A percentile compares a stretch with the other conserved stretches of the same genome.
These are phyloP conservation scores for Bretziella fagacearum DNA, from an alignment of 2,329 filamentous ascomycete genomes.

Conservation along the genomic window DNA sequence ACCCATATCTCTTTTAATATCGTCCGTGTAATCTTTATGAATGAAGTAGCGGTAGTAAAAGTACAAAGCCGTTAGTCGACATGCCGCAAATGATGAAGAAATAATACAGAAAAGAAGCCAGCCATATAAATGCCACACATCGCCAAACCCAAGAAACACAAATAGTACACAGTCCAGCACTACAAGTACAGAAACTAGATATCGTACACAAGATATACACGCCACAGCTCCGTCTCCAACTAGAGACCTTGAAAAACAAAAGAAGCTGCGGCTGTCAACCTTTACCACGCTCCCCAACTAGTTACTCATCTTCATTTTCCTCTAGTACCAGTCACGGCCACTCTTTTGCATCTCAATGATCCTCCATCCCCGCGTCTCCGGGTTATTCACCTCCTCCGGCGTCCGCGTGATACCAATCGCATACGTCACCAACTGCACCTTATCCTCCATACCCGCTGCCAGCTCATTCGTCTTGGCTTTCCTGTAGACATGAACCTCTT, in stretches of 20 bases:
- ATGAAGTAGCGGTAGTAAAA: too few relatives aligned
- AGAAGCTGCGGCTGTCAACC: not conserved
- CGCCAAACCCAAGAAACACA: not conserved
- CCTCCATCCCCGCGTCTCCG: conserved; percentile 91
- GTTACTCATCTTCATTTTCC: not conserved
- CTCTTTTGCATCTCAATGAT: conserved; percentile 98
- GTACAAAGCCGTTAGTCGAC: too few relatives aligned
- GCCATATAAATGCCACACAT: not conserved
- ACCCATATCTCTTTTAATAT: too few relatives aligned
- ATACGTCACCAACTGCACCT: conserved; percentile 94
- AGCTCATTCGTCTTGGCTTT: conserved; percentile 81
- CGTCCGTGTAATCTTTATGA: too few relatives aligned
- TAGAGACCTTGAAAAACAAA: too few relatives aligned
- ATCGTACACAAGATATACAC: conserved; percentile 13
- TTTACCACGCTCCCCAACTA: not conserved
- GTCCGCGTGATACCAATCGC: conserved; percentile 90
- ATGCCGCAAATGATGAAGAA: too few relatives aligned
- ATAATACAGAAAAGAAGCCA: not conserved
- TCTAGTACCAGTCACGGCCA: conserved; percentile 63
- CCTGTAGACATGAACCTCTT: conserved; percentile 93
- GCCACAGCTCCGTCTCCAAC: not conserved
- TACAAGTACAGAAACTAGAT: conserved; percentile 10
- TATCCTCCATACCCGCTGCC: conserved; percentile 95
- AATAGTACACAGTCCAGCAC: conserved; percentile 5
- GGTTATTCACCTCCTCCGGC: conserved; percentile 90